phyloP scores from a whole-genome alignment of 257 asterid species.

The Salvia hispanica region DNA sequence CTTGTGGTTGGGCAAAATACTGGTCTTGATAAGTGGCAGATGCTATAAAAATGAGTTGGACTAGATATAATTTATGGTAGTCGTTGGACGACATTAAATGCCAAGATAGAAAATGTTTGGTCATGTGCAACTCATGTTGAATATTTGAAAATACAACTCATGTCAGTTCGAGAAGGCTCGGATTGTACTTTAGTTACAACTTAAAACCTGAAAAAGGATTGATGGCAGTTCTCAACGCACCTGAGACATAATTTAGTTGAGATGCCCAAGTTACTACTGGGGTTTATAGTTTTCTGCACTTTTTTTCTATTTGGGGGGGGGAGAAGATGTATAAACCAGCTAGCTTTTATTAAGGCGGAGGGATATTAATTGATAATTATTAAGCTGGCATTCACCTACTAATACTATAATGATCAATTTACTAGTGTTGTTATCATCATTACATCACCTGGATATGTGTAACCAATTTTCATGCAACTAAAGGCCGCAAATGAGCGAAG shows the following conservation, averaged over 20 bases:
- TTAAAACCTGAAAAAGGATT: neutral
- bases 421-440: conserved; percentile 6
- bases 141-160: conserved; percentile 15
- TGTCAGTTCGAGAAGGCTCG: neutral
- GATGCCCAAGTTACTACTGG: conserved; percentile 2
- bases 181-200: conserved; percentile 4
- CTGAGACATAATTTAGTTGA: conserved; percentile 15
- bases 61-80: neutral
- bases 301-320: neutral
- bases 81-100: conserved; percentile 12
- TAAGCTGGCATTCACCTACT: conserved; percentile 6
- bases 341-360: conserved; percentile 14
- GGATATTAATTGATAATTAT: neutral
- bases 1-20: neutral
- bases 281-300: neutral
- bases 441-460: conserved; percentile 11
- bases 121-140: neutral
- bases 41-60: neutral
- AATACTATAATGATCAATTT: conserved; percentile 6
- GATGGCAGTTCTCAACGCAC: conserved; percentile 8
- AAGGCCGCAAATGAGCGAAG: neutral
- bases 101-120: conserved; percentile 15
- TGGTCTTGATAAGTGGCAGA: neutral
- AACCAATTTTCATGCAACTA: conserved; percentile 15
- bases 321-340: conserved; percentile 14